phyloP scores from a whole-genome alignment of 208 protist genomes.

The Crithidia fasciculata region DNA sequence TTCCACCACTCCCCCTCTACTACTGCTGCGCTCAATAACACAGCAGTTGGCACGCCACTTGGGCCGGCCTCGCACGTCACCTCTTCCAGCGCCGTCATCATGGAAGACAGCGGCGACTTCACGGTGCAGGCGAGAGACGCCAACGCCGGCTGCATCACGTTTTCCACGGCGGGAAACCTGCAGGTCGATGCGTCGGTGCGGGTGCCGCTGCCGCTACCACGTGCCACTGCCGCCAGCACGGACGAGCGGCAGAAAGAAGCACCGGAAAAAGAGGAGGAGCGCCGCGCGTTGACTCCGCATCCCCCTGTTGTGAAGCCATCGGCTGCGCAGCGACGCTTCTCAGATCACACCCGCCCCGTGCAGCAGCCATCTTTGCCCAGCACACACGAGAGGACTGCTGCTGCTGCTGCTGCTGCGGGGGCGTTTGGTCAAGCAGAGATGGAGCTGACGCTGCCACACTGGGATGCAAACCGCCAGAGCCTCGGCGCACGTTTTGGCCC shows the following conservation, averaged over 20 bases:
- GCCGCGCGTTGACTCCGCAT: background rate
- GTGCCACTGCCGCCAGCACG: background rate
- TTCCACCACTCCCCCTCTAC: slow-evolving; percentile 38
- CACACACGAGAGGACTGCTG: background rate
- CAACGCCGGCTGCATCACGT: slow-evolving; percentile 44
- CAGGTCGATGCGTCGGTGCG: slow-evolving; percentile 43
- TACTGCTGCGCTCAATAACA: background rate
- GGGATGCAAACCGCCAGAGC: slow-evolving; percentile 29
- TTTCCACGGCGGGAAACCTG: slow-evolving; percentile 47
- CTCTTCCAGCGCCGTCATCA: slow-evolving; percentile 36
- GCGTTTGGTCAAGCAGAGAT: slow-evolving; percentile 30
- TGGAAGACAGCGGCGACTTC: slow-evolving; percentile 62
- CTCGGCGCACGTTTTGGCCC: slow-evolving; percentile 28
- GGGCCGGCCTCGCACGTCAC: slow-evolving; percentile 24
- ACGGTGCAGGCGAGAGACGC: slow-evolving; percentile 38
- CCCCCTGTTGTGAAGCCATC: slow-evolving; percentile 8
- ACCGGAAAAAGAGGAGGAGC: no score
- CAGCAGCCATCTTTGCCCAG: background rate
- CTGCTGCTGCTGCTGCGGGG: background rate
- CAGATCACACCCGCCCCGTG: slow-evolving; percentile 24
- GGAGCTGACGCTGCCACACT: slow-evolving; percentile 25
- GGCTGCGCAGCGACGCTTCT: slow-evolving; percentile 26
- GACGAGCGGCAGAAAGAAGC: no score
- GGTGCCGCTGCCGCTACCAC: slow-evolving; percentile 35
- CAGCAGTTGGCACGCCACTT: slow-evolving; percentile 18